Base-by-base conservation (phyloP, 305 asterid species). In the Ruellia speciosa region DNA sequence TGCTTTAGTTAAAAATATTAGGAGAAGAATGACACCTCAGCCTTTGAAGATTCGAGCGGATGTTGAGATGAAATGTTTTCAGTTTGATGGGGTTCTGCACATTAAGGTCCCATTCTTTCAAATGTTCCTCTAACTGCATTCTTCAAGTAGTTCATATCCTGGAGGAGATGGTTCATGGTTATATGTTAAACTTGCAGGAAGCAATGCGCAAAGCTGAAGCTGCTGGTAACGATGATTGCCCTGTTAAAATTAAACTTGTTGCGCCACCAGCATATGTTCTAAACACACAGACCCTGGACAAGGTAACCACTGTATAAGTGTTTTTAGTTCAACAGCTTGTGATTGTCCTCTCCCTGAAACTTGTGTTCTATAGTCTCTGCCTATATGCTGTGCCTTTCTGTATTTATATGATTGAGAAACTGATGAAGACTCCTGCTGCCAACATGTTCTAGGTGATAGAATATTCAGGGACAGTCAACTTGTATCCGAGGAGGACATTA, bases 161-260 rank as follows among this genome's bases (percentile, higher is more conserved):
- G 16, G 0, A 5, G 49, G 49, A 43, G 16, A 43, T n/a, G 49
- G 39, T 56, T 63, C 9, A 40, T 60, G 59, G 7, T 55, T 46
- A 54, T 58, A 50, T 58, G 49, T 56, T 54, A 65, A 46, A 45
- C 66, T 66, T 62, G 46, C 71, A 90, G 98, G 95, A 76, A 20
- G 98, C 98, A 12, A 92, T 92, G 98, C 88, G 94, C 46, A 92
- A 85, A 81, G 96, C 98, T 67, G 98, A 92, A 81, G 96, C 95
- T 69, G 95, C 94, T 51, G 98, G 98, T 18, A 92, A 88, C 71
- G 65, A 76, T 45, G 96, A 86, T 62, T 92, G 98, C 76, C 96
- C 94, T 0, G 95, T 92, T 65, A 92, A 88, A 77, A 92, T 88
- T 67, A 92, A 86, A 75, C 96, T 92, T 51, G 94, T 92, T 67